These are phyloP conservation scores for Vigna mungo DNA, from an alignment of 306 rosid genomes.

Conservation along the genomic window DNA sequence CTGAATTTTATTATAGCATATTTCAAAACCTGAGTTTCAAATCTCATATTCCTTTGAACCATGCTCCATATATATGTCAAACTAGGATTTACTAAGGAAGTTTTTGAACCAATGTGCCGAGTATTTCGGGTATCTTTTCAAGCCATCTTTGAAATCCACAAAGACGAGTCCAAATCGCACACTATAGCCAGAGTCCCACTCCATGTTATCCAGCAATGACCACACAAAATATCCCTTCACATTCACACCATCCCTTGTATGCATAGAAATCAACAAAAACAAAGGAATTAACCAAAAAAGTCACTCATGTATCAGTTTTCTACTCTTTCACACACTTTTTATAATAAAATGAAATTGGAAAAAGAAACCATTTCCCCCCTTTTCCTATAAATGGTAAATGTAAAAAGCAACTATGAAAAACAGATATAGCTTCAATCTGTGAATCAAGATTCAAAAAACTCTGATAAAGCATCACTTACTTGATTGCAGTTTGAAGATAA, in stretches of 20 bases:
- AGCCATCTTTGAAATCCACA: constrained; percentile 55
- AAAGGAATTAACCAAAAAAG: neutral
- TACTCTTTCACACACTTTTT: neutral
- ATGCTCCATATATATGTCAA: neutral
- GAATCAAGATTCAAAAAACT: neutral
- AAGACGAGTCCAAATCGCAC: constrained; percentile 58
- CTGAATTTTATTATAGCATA: too few relatives aligned
- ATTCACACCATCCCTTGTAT: constrained; percentile 48
- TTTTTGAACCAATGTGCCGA: constrained; percentile 64
- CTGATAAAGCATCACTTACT: constrained; percentile 43
- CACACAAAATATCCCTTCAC: constrained; percentile 68
- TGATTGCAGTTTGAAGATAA: constrained; percentile 49
- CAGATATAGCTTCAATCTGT: too few relatives aligned
- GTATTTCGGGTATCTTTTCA: constrained; percentile 58
- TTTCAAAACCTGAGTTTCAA: neutral
- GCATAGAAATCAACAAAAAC: neutral
- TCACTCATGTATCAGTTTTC: neutral
- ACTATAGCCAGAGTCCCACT: constrained; percentile 60
- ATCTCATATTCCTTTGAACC: neutral
- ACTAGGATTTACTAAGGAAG: constrained; percentile 48
- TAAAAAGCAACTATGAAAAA: too few relatives aligned
- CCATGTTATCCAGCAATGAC: constrained; percentile 62
- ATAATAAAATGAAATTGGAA: neutral
- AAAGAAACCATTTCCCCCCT: neutral
- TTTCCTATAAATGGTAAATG: too few relatives aligned